Conservation (phyloP, 768 basidiomycete species). For the Suillus bovinus region DNA sequence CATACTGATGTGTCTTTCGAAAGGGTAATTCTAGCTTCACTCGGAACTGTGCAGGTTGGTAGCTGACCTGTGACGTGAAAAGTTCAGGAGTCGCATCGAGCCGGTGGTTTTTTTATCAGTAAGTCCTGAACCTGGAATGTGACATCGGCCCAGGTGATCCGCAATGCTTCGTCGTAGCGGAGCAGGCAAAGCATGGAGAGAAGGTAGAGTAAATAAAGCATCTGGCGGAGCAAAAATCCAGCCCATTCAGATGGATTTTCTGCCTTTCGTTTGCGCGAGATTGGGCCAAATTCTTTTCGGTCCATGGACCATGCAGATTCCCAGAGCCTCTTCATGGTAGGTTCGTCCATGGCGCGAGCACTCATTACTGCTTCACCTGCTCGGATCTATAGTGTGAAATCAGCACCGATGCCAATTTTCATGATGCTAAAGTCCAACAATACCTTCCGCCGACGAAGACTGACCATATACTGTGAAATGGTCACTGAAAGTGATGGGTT, state of each 20-base stretch:
- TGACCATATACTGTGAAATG: conserved; percentile 33
- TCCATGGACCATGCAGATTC: conserved; percentile 27
- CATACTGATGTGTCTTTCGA: conserved; percentile 32
- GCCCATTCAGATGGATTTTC: conserved; percentile 23
- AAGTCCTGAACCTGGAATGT: conserved; percentile 6
- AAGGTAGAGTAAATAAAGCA: conserved; percentile 34
- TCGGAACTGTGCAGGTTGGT: conserved; percentile 3
- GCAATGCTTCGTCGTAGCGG: conserved; percentile 36
- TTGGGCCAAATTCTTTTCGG: conserved; percentile 14
- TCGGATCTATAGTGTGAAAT: conserved; percentile 8
- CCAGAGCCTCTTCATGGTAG: conserved; percentile 24
- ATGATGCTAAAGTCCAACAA: neutral
- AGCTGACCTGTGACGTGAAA: neutral
- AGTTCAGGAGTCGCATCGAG: conserved; percentile 6
- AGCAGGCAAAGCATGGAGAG: conserved; percentile 36
- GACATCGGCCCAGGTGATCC: conserved; percentile 31
- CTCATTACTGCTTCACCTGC: conserved; percentile 29
- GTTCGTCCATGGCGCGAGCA: conserved; percentile 31
- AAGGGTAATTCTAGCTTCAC: conserved; percentile 27
- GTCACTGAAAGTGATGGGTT: conserved; percentile 32
- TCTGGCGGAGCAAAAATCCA: conserved; percentile 23
- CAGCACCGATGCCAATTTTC: neutral
- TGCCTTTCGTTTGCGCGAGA: conserved; percentile 9
- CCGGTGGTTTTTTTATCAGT: conserved; percentile 7
- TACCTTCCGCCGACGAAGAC: conserved; percentile 27